Evolutionary conservation across 768 basidiomycete species (phyloP).

Genomic region (Grammothele lineata): DNA sequence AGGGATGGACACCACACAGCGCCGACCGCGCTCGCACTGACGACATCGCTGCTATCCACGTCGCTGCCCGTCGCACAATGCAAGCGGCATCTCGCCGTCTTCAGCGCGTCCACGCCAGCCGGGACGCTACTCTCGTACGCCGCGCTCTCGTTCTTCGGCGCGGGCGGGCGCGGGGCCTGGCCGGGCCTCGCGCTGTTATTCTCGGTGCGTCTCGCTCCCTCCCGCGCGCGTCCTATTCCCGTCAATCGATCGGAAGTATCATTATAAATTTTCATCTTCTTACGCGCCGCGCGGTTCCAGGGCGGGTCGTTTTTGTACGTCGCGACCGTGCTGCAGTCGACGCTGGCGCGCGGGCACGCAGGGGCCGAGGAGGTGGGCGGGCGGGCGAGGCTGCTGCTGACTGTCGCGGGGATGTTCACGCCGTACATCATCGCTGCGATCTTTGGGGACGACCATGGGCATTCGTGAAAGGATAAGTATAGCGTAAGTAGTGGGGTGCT

Average conservation of each 20-base stretch:
- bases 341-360: conserved; percentile 2
- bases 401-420: conserved; percentile 15
- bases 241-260: no score
- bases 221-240: background rate
- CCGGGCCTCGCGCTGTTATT: conserved; percentile 78
- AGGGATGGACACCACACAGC: conserved; percentile 54
- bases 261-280: no score
- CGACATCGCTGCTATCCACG: conserved; percentile 77
- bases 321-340: conserved; percentile 19
- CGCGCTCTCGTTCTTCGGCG: conserved; percentile 53
- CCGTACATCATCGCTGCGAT: conserved; percentile 11
- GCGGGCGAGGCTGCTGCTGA: conserved; percentile 2
- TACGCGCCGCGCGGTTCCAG: conserved; percentile 1
- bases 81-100: conserved; percentile 69
- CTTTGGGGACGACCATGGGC: conserved; percentile 14
- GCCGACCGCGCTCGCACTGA: conserved; percentile 87
- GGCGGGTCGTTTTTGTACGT: conserved; percentile 21
- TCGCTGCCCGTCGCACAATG: conserved; percentile 66
- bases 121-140: conserved; percentile 76
- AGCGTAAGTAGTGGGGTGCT: no score
- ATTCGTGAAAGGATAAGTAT: no score
- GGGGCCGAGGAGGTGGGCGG: conserved; percentile 1
- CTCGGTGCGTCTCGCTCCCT: conserved; percentile 47
- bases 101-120: conserved; percentile 80
- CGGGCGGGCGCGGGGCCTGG: conserved; percentile 44